Percentiles rank a stretch among this genome's conserved stretches.
These are phyloP conservation scores for Malus sylvestris DNA, from an alignment of 306 rosid genomes.

Conservation along the genomic window DNA sequence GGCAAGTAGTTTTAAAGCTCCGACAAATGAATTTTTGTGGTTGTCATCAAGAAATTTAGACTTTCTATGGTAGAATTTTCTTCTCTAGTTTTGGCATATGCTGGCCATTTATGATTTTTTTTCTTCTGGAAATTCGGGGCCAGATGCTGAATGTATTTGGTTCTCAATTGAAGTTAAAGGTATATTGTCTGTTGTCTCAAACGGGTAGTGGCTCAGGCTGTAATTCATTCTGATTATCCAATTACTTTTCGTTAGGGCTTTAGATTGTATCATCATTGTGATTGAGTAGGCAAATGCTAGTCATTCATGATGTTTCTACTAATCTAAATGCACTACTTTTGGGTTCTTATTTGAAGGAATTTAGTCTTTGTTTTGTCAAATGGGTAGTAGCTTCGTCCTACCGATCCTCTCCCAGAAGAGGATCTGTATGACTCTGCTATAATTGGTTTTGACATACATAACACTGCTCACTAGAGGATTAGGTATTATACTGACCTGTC, in stretches of 20 bases:
- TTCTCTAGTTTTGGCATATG: background rate
- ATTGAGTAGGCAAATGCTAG: background rate
- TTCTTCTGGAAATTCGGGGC: background rate
- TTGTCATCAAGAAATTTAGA: background rate
- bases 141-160: background rate
- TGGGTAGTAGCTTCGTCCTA: background rate
- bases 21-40: background rate
- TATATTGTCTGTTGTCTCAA: no score
- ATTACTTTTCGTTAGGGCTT: background rate
- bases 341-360: background rate
- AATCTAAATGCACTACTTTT: no score
- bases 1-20: conserved; percentile 8
- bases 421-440: background rate
- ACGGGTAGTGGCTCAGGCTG: background rate
- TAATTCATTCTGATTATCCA: background rate
- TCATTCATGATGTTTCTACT: background rate
- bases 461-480: background rate
- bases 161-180: background rate
- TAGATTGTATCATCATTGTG: background rate
- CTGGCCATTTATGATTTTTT: background rate
- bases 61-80: background rate
- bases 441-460: background rate
- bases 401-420: no score
- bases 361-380: background rate
- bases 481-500: background rate